Evolutionary conservation across 352 stramenopile species (phyloP).

Genomic region (Pythium periplocum): DNA sequence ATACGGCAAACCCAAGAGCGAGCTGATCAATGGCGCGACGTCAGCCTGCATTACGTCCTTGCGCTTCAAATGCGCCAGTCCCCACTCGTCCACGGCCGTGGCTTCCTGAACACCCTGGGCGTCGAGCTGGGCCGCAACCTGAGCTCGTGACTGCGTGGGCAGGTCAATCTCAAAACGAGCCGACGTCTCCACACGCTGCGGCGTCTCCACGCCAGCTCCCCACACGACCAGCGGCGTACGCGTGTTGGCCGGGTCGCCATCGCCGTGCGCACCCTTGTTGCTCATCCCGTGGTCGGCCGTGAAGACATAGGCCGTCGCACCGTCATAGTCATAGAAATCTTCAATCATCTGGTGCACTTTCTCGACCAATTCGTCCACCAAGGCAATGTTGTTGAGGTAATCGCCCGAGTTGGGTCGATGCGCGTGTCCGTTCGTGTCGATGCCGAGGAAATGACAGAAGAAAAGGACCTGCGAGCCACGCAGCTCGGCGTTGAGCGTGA

Average conservation of each 20-base stretch:
- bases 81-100: conserved; percentile 36
- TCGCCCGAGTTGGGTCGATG: conserved; percentile 70
- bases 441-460: conserved; percentile 82
- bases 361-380: conserved; percentile 76
- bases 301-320: conserved; percentile 73
- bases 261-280: conserved; percentile 73
- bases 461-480: conserved; percentile 44
- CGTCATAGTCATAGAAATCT: conserved; percentile 65
- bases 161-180: conserved; percentile 50
- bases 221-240: conserved; percentile 74
- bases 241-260: conserved; percentile 78
- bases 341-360: conserved; percentile 50
- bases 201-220: conserved; percentile 61
- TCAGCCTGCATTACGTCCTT: conserved; percentile 85
- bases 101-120: conserved; percentile 49
- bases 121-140: conserved; percentile 52
- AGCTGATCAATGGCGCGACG: conserved; percentile 67
- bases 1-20: conserved; percentile 66
- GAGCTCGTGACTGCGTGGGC: conserved; percentile 56
- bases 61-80: conserved; percentile 38
- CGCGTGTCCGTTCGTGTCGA: conserved; percentile 84
- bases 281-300: conserved; percentile 85
- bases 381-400: conserved; percentile 81
- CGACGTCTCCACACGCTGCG: background rate
- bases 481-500: conserved; percentile 29